Conservation (phyloP, 1,139 yeast genomes). For the Nadsonia commutata region DNA sequence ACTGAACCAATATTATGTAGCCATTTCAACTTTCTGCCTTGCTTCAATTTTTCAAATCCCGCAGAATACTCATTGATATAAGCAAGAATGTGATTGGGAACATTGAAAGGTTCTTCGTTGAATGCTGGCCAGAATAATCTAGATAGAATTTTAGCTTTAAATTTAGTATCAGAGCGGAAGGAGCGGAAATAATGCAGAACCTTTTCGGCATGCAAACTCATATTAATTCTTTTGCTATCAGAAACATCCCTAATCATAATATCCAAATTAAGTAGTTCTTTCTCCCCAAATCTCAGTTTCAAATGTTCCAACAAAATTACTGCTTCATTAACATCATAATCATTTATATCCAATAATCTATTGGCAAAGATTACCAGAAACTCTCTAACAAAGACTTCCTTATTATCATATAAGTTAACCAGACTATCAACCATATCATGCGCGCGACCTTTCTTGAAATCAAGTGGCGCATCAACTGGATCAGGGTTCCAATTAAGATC, state of each 20-base stretch:
- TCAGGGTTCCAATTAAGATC: conserved; percentile 73
- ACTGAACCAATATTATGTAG: conserved; percentile 52
- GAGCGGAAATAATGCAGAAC: conserved; percentile 1
- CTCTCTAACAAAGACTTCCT: conserved; percentile 59
- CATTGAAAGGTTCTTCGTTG: conserved; percentile 26
- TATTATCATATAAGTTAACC: conserved; percentile 63
- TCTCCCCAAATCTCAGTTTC: conserved; percentile 51
- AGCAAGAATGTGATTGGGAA: conserved; percentile 31
- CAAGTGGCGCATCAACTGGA: conserved; percentile 86
- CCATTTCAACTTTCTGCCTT: conserved; percentile 44
- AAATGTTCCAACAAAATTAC: conserved; percentile 35
- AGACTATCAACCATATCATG: conserved; percentile 57
- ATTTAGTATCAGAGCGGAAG: conserved; percentile 1
- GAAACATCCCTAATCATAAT: conserved; percentile 71
- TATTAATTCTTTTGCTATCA: conserved; percentile 19
- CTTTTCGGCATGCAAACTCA: conserved; percentile 12
- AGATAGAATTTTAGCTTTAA: conserved; percentile 27
- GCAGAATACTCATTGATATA: conserved; percentile 32
- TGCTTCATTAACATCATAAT: conserved; percentile 29
- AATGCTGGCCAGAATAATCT: conserved; percentile 37
- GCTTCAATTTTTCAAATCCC: conserved; percentile 29
- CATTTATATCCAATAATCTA: conserved; percentile 35
- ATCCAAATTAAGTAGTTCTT: conserved; percentile 52
- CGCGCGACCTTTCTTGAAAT: conserved; percentile 36
- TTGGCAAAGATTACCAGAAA: conserved; percentile 53